A percentile compares a stretch with the other conserved stretches of the same genome.
Evolutionary conservation across 305 asterid species (phyloP).

Genomic region (Fraxinus angustifolia): DNA sequence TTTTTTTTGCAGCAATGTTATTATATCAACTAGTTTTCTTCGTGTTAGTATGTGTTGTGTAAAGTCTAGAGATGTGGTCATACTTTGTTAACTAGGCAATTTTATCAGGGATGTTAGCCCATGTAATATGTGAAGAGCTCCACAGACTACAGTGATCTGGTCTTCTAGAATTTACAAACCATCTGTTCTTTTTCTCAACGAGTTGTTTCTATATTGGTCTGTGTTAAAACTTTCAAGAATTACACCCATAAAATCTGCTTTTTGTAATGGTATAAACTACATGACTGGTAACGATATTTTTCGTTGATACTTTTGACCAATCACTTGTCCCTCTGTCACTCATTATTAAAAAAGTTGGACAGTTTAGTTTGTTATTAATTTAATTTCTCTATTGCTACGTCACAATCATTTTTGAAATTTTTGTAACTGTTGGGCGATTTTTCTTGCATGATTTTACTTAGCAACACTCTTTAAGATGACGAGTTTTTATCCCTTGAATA

Average conservation of each 20-base stretch:
- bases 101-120: not conserved
- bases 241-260: not conserved
- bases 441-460: not conserved
- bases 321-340: not conserved
- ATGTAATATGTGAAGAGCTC: not conserved
- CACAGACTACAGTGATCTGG: not conserved
- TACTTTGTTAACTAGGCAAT: not conserved
- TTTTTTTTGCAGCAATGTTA: not conserved
- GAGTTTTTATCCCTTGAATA: not conserved
- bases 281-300: not conserved
- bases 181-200: slow-evolving; percentile 3
- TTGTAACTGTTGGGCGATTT: not conserved
- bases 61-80: not conserved
- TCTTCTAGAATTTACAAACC: not conserved
- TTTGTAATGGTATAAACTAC: not conserved
- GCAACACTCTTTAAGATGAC: not conserved
- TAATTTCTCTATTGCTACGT: slow-evolving; percentile 1
- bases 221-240: not conserved
- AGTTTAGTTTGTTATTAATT: not conserved
- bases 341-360: not conserved
- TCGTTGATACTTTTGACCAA: not conserved
- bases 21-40: not conserved
- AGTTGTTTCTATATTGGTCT: not conserved
- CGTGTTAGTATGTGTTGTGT: not conserved
- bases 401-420: not conserved